Evolutionary conservation across 2,329 filamentous ascomycete genomes (phyloP).

Genomic region (Beauveria pseudobassiana): DNA sequence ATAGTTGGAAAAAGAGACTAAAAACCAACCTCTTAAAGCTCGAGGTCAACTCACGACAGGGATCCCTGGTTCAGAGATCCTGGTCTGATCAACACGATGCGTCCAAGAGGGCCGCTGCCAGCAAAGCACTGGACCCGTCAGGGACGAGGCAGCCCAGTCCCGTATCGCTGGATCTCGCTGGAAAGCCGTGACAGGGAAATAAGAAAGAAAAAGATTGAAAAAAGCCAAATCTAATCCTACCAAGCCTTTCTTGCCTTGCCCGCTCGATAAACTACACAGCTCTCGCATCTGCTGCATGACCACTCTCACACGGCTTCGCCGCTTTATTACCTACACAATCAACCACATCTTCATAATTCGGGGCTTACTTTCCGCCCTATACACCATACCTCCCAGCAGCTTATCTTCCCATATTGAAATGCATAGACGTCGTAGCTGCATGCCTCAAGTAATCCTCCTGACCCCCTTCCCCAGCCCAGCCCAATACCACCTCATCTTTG

Average conservation of each 20-base stretch:
- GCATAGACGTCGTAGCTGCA: background rate
- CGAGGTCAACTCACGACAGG: no score
- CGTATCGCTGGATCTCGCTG: background rate
- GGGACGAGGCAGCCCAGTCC: background rate
- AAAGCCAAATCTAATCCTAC: background rate
- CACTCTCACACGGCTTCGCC: background rate
- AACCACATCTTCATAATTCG: background rate
- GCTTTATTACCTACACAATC: background rate
- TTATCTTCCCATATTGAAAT: background rate
- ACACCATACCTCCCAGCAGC: background rate
- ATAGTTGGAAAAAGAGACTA: no score
- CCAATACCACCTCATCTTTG: background rate
- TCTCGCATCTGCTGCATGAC: background rate
- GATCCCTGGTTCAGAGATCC: background rate
- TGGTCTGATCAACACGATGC: background rate
- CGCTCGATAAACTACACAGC: background rate
- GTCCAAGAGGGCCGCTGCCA: conserved; percentile 2
- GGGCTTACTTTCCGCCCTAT: background rate
- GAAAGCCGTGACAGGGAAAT: background rate
- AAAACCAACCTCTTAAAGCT: no score
- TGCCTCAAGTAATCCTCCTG: background rate
- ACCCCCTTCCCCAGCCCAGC: background rate
- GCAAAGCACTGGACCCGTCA: background rate
- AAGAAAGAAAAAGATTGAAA: background rate
- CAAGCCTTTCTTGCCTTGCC: background rate